These are phyloP conservation scores for Helianthus tuberosus DNA, from an alignment of 129 eudicot genomes.

Conservation along the genomic window DNA sequence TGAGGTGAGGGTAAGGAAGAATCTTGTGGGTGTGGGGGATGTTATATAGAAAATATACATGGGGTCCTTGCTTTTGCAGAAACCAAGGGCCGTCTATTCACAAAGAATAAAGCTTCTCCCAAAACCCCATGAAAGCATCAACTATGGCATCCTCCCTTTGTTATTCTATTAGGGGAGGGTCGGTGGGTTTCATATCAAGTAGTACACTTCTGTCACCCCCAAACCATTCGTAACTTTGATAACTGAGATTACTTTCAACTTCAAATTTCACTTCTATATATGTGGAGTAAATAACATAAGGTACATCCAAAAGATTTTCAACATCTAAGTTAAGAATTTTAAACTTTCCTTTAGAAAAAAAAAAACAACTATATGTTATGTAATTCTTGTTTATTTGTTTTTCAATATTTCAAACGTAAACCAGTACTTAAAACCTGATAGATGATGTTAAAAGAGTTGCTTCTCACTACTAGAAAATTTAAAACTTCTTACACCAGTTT, in stretches of 20 bases:
- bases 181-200: conserved; percentile 28
- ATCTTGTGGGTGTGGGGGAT: conserved; percentile 17
- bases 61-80: conserved; percentile 37
- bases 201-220: conserved; percentile 29
- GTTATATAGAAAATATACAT: conserved; percentile 21
- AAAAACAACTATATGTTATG: no score
- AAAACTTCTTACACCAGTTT: no score
- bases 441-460: not conserved
- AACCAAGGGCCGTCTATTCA: conserved; percentile 34
- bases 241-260: not conserved
- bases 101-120: conserved; percentile 26
- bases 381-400: no score
- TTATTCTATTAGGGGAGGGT: conserved; percentile 28
- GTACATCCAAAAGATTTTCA: no score
- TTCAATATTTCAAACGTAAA: not conserved
- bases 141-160: not conserved
- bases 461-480: no score
- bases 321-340: no score
- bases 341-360: no score
- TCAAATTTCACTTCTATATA: not conserved
- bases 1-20: not conserved
- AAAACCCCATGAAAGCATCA: conserved; percentile 34
- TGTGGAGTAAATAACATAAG: not conserved
- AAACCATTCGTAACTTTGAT: not conserved
- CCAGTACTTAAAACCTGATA: not conserved